Conservation (phyloP, 441 rosid genomes). For the Jatropha podagrica region DNA sequence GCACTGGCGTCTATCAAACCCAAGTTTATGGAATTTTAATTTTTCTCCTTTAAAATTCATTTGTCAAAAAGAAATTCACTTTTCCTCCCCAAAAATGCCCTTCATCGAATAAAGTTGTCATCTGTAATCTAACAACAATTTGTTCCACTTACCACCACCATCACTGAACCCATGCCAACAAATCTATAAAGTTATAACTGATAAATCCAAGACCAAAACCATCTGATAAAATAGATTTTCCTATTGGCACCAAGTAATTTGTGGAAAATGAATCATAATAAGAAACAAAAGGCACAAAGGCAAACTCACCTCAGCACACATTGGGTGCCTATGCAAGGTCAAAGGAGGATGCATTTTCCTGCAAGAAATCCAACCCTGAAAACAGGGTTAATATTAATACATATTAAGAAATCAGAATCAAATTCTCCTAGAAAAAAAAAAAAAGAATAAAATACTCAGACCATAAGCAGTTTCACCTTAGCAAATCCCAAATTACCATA, state of each 20-base stretch:
- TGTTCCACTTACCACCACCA: background rate
- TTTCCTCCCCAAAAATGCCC: background rate
- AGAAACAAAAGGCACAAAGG: background rate
- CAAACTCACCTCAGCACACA: constrained; percentile 80
- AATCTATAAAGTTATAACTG: background rate
- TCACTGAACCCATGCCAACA: background rate
- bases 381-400: background rate
- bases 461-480: background rate
- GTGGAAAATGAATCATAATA: background rate
- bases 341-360: constrained; percentile 89
- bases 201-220: background rate
- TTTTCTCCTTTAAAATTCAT: too few relatives aligned
- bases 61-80: background rate
- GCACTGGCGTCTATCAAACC: too few relatives aligned
- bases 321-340: constrained; percentile 85
- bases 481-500: background rate
- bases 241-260: background rate
- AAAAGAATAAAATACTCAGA: background rate
- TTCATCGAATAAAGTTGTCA: background rate
- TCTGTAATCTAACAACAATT: background rate
- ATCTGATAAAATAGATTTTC: background rate
- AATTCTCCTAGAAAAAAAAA: background rate
- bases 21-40: too few relatives aligned
- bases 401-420: background rate
- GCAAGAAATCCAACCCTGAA: constrained; percentile 3